These are phyloP conservation scores for Pterocarpus macrocarpus DNA, from an alignment of 306 rosid genomes.

Conservation along the genomic window DNA sequence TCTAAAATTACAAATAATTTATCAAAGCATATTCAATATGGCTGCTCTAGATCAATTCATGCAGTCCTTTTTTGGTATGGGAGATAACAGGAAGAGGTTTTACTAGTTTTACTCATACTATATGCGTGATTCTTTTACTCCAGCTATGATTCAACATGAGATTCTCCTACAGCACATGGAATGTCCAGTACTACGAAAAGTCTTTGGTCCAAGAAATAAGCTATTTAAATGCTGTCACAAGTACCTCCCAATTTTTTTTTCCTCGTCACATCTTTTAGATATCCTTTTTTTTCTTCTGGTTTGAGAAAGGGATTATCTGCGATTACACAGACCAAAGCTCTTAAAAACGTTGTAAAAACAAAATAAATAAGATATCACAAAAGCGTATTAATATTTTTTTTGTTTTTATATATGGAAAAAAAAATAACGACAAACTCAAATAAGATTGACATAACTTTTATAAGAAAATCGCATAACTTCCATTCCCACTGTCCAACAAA, in stretches of 20 bases:
- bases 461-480: too few relatives aligned
- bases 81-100: constrained; percentile 16
- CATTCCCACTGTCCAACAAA: neutral
- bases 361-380: neutral
- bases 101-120: constrained; percentile 11
- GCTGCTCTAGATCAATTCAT: constrained; percentile 1
- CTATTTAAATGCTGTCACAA: neutral
- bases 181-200: constrained; percentile 12
- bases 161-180: constrained; percentile 46
- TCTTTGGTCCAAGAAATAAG: constrained; percentile 49
- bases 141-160: constrained; percentile 19
- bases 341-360: neutral
- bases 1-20: neutral
- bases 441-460: too few relatives aligned
- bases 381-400: neutral
- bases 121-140: neutral
- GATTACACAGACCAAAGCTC: neutral
- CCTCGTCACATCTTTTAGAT: neutral
- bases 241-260: neutral
- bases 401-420: too few relatives aligned
- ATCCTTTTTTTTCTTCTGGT: neutral
- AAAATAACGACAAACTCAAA: too few relatives aligned
- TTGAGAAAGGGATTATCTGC: neutral
- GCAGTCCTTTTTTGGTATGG: constrained; percentile 10
- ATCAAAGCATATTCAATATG: constrained; percentile 18